These are phyloP conservation scores for Colletotrichum navitas DNA, from an alignment of 2,329 filamentous ascomycete genomes.

Conservation along the genomic window DNA sequence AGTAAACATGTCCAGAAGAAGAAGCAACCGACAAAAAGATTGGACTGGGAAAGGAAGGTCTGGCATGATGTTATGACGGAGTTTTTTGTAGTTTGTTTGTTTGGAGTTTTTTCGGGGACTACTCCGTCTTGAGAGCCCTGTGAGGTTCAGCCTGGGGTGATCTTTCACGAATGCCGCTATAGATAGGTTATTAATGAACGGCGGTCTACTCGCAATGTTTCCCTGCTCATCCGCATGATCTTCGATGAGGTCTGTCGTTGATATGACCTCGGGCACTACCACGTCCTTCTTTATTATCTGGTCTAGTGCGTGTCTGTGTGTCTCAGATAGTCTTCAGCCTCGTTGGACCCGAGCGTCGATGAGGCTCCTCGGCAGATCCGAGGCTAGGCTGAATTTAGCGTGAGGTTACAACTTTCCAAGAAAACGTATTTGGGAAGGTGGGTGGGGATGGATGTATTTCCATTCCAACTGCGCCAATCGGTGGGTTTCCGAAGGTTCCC, in stretches of 20 bases:
- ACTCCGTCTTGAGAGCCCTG: neutral
- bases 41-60: neutral
- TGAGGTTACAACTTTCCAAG: neutral
- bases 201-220: constrained; percentile 20
- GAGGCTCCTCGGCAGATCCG: constrained; percentile 28
- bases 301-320: neutral
- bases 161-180: constrained; percentile 19
- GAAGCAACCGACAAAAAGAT: neutral
- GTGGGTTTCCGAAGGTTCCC: constrained; percentile 21
- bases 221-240: neutral
- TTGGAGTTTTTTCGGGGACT: constrained; percentile 3
- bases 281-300: neutral
- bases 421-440: neutral
- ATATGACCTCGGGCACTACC: neutral
- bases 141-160: neutral
- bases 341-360: constrained; percentile 6
- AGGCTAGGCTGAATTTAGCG: neutral
- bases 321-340: constrained; percentile 17
- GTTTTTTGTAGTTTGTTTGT: neutral
- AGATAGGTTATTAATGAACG: constrained; percentile 32
- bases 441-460: neutral
- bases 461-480: constrained; percentile 31
- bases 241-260: neutral
- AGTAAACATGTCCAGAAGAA: constrained; percentile 2
- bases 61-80: constrained; percentile 24